phyloP scores from a whole-genome alignment of 2,329 filamentous ascomycete species.

The Amauroascus niger region DNA sequence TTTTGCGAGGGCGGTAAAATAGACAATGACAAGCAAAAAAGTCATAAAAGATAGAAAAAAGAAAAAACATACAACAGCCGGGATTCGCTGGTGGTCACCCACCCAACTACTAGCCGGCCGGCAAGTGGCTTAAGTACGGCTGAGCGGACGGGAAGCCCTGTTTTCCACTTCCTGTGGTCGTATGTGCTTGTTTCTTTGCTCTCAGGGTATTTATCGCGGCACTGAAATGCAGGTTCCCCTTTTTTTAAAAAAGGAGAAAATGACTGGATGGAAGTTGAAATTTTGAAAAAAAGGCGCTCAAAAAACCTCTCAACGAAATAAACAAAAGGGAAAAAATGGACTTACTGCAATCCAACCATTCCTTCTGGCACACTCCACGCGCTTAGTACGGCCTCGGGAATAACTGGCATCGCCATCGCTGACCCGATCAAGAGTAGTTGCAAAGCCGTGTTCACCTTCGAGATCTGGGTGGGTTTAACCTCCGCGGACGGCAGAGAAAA shows the following conservation, averaged over 20 bases:
- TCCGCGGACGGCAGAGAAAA: slow-evolving; percentile 63
- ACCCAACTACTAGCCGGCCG: slow-evolving; percentile 42
- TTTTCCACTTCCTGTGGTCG: slow-evolving; percentile 41
- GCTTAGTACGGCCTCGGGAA: slow-evolving; percentile 49
- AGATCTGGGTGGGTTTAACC: slow-evolving; percentile 38
- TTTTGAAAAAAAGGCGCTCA: neutral
- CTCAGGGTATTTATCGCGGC: slow-evolving; percentile 17
- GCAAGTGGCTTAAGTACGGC: slow-evolving; percentile 42
- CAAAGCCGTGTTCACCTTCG: slow-evolving; percentile 75
- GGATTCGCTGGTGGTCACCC: slow-evolving; percentile 42
- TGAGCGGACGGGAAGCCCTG: slow-evolving; percentile 43
- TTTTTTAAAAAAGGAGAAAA: neutral
- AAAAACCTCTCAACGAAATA: neutral
- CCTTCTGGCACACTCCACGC: slow-evolving; percentile 54
- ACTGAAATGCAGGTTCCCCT: neutral
- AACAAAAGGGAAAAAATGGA: slow-evolving; percentile 13
- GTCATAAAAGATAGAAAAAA: slow-evolving; percentile 13
- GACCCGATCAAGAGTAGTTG: slow-evolving; percentile 79
- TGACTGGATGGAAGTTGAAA: too few relatives aligned
- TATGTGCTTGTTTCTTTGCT: slow-evolving; percentile 23
- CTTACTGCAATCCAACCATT: slow-evolving; percentile 41
- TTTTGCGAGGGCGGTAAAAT: too few relatives aligned
- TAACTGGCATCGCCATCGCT: slow-evolving; percentile 68
- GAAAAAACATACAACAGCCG: slow-evolving; percentile 37
- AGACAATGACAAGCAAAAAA: slow-evolving; percentile 10